phyloP scores from a whole-genome alignment of 352 stramenopile genomes.

The Phytophthora fragariaefolia region DNA sequence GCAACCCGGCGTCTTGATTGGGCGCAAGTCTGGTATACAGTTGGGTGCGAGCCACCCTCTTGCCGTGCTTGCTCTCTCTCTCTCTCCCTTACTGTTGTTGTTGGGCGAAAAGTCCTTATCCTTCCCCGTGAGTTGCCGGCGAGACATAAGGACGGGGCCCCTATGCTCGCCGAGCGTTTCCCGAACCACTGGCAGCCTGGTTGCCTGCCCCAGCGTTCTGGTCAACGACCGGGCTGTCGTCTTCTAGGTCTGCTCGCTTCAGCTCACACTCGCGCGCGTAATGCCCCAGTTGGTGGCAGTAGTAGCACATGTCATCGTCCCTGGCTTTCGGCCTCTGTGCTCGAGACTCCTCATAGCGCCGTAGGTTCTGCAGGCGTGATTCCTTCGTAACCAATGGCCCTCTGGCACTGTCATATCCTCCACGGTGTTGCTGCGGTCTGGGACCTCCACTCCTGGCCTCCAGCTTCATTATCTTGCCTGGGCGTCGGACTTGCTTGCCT shows the following conservation, averaged over 20 bases:
- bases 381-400: background rate
- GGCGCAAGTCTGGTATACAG: too few species aligned
- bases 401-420: background rate
- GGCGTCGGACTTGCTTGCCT: background rate
- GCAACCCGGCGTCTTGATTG: too few species aligned
- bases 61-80: too few species aligned
- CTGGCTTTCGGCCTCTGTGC: background rate
- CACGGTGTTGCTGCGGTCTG: too few species aligned
- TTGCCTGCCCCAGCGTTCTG: background rate
- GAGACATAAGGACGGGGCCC: background rate
- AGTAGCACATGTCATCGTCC: background rate
- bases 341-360: background rate
- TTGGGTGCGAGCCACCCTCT: too few species aligned
- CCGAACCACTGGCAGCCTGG: too few species aligned
- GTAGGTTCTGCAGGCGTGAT: background rate
- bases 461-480: background rate
- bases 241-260: background rate
- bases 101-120: too few species aligned
- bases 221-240: background rate
- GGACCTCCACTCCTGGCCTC: background rate
- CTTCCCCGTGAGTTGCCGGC: too few species aligned
- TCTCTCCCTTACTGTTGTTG: too few species aligned
- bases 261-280: background rate
- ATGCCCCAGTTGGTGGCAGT: background rate
- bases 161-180: background rate